Conservation (phyloP, 2,329 filamentous ascomycete genomes). For the Talaromyces sp. region DNA sequence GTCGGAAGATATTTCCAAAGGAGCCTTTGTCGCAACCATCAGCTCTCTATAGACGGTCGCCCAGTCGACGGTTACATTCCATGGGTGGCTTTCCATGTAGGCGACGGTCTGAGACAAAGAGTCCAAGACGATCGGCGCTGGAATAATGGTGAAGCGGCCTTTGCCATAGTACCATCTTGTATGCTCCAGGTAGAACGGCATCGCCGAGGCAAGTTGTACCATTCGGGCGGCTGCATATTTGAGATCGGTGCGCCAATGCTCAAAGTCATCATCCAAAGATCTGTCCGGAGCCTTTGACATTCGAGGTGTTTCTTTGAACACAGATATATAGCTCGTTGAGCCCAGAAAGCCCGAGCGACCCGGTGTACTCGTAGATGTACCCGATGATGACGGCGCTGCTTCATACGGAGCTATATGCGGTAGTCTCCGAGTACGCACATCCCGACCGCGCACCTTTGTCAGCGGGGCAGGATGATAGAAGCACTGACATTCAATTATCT, state of each 20-base stretch:
- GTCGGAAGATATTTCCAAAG: background rate
- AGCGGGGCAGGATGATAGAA: background rate
- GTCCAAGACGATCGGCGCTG: background rate
- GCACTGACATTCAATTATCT: background rate
- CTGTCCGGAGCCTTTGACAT: background rate
- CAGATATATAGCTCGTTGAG: background rate
- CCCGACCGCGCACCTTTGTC: background rate
- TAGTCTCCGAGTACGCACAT: background rate
- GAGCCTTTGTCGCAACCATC: background rate
- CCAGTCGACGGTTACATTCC: background rate
- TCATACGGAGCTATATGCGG: background rate
- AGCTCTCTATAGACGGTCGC: background rate
- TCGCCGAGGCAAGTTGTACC: background rate
- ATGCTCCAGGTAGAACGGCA: background rate
- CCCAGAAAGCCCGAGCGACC: background rate
- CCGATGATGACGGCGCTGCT: background rate
- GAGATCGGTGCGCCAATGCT: background rate
- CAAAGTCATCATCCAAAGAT: background rate
- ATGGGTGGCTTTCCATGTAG: background rate
- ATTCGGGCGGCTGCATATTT: background rate
- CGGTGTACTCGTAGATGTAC: background rate
- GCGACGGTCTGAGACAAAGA: background rate
- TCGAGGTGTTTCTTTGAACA: background rate
- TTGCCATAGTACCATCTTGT: background rate
- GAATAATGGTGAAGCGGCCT: background rate